Percentiles rank a stretch among this genome's conserved stretches.
Evolutionary conservation across 805 yeast species (phyloP).

Genomic region (Blastobotrys muscicola): DNA sequence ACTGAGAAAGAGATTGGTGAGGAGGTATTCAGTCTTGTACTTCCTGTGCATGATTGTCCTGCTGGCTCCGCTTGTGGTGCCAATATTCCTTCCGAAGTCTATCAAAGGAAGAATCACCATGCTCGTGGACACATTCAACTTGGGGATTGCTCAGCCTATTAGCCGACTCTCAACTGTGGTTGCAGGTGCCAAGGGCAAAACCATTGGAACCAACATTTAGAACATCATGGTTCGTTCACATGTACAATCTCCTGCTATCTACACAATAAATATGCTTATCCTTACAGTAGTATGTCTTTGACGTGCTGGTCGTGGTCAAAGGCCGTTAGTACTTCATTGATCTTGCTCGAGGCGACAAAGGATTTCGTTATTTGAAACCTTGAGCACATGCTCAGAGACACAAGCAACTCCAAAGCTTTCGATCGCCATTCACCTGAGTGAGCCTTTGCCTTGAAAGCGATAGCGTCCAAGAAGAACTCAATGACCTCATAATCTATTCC

Average conservation of each 20-base stretch:
- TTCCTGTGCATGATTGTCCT: constrained; percentile 50
- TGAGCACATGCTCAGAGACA: constrained; percentile 2
- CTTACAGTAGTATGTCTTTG: background rate
- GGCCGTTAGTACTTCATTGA: background rate
- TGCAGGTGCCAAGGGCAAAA: too few species aligned
- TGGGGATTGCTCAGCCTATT: constrained; percentile 25
- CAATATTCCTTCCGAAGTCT: constrained; percentile 46
- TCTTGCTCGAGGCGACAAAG: constrained; percentile 3
- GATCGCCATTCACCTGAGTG: constrained; percentile 1
- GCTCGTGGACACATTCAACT: constrained; percentile 20
- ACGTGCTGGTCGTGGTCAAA: background rate
- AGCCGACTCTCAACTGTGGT: too few species aligned
- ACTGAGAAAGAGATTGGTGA: constrained; percentile 73
- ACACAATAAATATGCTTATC: background rate
- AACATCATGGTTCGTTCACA: too few species aligned
- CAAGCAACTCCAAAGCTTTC: background rate
- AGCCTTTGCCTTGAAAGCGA: constrained; percentile 1
- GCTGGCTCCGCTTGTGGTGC: constrained; percentile 63
- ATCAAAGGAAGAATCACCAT: constrained; percentile 6
- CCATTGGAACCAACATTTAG: too few species aligned
- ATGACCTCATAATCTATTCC: constrained; percentile 18
- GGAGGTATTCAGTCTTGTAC: constrained; percentile 66
- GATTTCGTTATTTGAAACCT: constrained; percentile 7
- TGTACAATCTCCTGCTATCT: too few species aligned
- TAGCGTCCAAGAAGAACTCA: constrained; percentile 15